Evolutionary conservation across 140 eudicot genomes (phyloP), one percentile per base, ranked within the genome.

Genomic region (Erigeron philadelphicus): DNA sequence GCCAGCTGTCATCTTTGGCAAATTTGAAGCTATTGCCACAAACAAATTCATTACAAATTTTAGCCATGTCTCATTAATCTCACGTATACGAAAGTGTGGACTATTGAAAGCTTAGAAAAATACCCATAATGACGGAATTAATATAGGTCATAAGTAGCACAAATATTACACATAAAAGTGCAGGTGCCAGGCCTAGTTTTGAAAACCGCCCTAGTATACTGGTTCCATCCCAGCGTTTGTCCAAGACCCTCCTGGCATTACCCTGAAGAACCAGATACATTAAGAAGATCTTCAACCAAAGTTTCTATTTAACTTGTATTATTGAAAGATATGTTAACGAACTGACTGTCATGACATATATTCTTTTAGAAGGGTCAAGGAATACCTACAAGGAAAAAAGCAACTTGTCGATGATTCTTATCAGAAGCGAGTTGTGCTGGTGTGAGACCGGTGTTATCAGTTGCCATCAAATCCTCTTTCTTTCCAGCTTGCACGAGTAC

Each of bases 301-400:
- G 17, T 25, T n/a, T 61, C 48, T 38, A 9, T 49, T 11, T 17
- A 62, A 41, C 44, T 47, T n/a, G 49, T 23, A 38, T 46, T 44
- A 9, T 9, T 25, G 66, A 61, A 25, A n/a, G 38, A 0, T 61
- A 13, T 11, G 6, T 11, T 35, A 31, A 6, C 19, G 15, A 35
- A 61, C 17, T 12, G 13, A n/a, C 45, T 7, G 15, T 15, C 67
- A 61, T 72, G 31, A 70, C 21, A 7, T 7, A 64, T 65, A 18
- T 16, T 60, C 9, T 44, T 42, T 42, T 67, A 77, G 75, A 62
- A 77, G 76, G 17, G 43, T 68, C 47, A 79, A 71, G 58, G 78
- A 78, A 78, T 79, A 89, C 99, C 82, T 89, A 93, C 99, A 89
- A 93, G 99, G 86, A 89, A 93, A 93, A 93, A 89, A 62, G 99